Evolutionary conservation across 768 basidiomycete species (phyloP).

Genomic region (Hebeloma cylindrosporum): DNA sequence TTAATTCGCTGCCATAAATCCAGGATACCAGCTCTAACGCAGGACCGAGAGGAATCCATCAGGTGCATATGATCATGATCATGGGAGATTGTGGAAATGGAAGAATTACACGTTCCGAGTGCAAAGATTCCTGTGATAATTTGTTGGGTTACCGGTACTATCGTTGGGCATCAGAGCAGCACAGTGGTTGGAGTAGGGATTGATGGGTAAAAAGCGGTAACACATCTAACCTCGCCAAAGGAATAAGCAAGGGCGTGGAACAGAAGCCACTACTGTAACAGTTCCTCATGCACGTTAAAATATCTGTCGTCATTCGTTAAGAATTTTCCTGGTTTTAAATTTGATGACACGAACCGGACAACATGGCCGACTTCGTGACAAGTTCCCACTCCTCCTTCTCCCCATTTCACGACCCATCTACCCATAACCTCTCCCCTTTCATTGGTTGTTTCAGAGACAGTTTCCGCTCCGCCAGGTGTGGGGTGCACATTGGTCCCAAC

Average conservation of each 20-base stretch:
- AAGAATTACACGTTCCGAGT: too few relatives aligned
- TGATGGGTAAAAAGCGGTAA: too few relatives aligned
- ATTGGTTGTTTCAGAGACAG: slow-evolving; percentile 75
- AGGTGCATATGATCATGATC: too few relatives aligned
- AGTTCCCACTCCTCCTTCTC: slow-evolving; percentile 57
- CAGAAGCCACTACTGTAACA: slow-evolving; percentile 21
- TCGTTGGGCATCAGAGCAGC: too few relatives aligned
- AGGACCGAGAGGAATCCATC: too few relatives aligned
- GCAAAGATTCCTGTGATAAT: too few relatives aligned
- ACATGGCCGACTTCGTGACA: slow-evolving; percentile 67
- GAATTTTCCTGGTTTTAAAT: neutral
- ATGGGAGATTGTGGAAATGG: too few relatives aligned
- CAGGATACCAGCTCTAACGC: too few relatives aligned
- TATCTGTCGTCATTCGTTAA: slow-evolving; percentile 18
- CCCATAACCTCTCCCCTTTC: slow-evolving; percentile 61
- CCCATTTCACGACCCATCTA: slow-evolving; percentile 80
- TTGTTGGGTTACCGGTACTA: too few relatives aligned
- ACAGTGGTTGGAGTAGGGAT: too few relatives aligned
- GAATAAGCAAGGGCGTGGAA: neutral
- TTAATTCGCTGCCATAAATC: too few relatives aligned
- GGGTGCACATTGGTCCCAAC: slow-evolving; percentile 31
- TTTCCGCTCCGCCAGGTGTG: slow-evolving; percentile 60
- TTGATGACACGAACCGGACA: slow-evolving; percentile 51
- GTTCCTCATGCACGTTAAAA: slow-evolving; percentile 33
- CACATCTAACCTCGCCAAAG: neutral